Conservation (phyloP, 176 grass and related monocot genomes). For the Stipa capillata region DNA sequence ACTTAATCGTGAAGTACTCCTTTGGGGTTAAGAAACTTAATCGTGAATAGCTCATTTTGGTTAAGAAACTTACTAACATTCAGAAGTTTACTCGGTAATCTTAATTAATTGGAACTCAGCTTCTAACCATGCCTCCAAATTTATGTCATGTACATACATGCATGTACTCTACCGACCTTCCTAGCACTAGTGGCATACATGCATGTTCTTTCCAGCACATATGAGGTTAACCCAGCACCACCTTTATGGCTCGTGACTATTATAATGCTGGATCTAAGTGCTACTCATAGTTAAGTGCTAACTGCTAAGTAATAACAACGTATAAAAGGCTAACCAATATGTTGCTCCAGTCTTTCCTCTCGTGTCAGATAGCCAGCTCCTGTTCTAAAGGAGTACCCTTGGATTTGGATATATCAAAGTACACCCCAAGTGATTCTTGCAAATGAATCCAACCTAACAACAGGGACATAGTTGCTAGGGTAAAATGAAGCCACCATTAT, state of each 20-base stretch:
- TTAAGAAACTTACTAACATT: not conserved
- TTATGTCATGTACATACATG: not conserved
- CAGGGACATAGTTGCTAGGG: not conserved
- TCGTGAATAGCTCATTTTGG: no score
- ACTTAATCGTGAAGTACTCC: no score
- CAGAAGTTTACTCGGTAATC: not conserved
- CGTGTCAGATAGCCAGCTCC: not conserved
- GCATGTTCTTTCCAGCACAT: constrained; percentile 7
- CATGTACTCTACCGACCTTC: not conserved
- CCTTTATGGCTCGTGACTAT: no score
- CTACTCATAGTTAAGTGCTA: not conserved
- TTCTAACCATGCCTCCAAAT: not conserved
- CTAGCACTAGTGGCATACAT: not conserved
- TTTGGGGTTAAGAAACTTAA: no score
- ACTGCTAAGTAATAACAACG: not conserved
- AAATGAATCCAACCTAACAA: not conserved
- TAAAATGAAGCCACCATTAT: no score
- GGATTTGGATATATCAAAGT: not conserved
- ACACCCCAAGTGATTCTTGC: not conserved
- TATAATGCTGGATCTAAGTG: not conserved
- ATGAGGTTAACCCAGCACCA: not conserved
- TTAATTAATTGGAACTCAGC: not conserved
- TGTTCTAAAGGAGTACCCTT: not conserved
- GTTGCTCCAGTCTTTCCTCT: not conserved
- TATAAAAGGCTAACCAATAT: not conserved